Conservation (phyloP, 2,329 filamentous ascomycete species). For the Exophiala mesophila region DNA sequence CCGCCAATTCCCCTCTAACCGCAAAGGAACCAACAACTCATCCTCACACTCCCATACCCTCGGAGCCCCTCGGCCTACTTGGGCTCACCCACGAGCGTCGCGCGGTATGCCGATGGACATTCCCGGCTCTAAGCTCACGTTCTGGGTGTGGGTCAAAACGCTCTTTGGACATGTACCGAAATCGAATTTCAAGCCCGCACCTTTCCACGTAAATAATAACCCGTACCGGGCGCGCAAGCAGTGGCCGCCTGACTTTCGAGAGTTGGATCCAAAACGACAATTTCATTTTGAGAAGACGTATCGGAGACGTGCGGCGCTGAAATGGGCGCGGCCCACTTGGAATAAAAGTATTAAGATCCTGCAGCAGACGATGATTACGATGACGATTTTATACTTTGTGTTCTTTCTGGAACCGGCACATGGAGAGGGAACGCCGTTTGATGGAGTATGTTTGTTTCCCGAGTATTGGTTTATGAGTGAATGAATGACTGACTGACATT, state of each 20-base stretch:
- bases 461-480: too few species aligned
- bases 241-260: conserved; percentile 62
- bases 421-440: conserved; percentile 22
- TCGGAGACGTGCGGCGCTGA: conserved; percentile 56
- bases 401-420: conserved; percentile 24
- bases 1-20: conserved; percentile 8
- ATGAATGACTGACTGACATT: not conserved
- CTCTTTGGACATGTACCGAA: conserved; percentile 18
- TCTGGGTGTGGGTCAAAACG: conserved; percentile 20
- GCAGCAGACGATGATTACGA: conserved; percentile 49
- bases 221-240: conserved; percentile 56
- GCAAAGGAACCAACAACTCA: conserved; percentile 2
- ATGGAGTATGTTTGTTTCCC: conserved; percentile 16
- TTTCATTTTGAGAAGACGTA: conserved; percentile 65
- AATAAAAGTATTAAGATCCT: conserved; percentile 54
- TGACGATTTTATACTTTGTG: conserved; percentile 23
- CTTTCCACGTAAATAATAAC: conserved; percentile 40
- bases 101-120: conserved; percentile 7
- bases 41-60: conserved; percentile 1
- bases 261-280: conserved; percentile 60
- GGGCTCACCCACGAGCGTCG: conserved; percentile 12
- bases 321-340: conserved; percentile 55
- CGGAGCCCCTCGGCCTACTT: conserved; percentile 10
- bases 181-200: conserved; percentile 20
- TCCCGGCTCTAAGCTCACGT: conserved; percentile 12